phyloP scores from a whole-genome alignment of 345 rosid species.

The Citrus reticulata region DNA sequence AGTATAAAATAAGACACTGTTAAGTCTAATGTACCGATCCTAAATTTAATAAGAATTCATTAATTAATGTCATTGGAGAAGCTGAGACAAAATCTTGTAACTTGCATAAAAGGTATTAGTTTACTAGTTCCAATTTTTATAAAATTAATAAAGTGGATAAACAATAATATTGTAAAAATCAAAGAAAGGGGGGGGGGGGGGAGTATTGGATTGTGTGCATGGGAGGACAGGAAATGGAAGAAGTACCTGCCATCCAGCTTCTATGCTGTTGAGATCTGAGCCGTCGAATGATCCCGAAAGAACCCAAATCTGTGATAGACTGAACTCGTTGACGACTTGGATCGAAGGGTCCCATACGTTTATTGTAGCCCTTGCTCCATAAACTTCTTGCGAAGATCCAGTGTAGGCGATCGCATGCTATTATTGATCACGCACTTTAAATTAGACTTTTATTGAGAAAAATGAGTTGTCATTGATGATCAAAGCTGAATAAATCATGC shows the following conservation, averaged over 20 bases:
- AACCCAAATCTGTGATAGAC: slow-evolving; percentile 96
- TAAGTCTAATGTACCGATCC: no score
- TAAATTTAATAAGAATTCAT: not conserved
- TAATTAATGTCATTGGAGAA: not conserved
- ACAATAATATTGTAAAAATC: not conserved
- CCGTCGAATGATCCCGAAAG: slow-evolving; percentile 96
- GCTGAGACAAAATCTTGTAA: not conserved
- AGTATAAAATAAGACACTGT: no score
- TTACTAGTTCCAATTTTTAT: not conserved
- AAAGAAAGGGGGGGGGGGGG: not conserved
- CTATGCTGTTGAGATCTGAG: slow-evolving; percentile 97
- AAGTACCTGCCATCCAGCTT: slow-evolving; percentile 99
- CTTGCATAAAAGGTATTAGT: not conserved
- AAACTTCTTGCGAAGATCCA: slow-evolving; percentile 55
- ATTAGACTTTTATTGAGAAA: not conserved
- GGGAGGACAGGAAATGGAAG: slow-evolving; percentile 28
- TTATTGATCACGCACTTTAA: slow-evolving; percentile 1
- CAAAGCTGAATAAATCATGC: not conserved
- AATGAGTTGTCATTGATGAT: not conserved
- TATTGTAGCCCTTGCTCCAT: slow-evolving; percentile 89
- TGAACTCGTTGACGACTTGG: slow-evolving; percentile 84
- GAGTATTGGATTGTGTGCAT: slow-evolving; percentile 10
- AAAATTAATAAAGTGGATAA: not conserved
- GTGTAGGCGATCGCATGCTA: slow-evolving; percentile 98
- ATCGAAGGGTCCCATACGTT: slow-evolving; percentile 97